These are phyloP conservation scores for Parathielavia hyrcaniae DNA, from an alignment of 495 filamentous ascomycete genomes.

Conservation along the genomic window DNA sequence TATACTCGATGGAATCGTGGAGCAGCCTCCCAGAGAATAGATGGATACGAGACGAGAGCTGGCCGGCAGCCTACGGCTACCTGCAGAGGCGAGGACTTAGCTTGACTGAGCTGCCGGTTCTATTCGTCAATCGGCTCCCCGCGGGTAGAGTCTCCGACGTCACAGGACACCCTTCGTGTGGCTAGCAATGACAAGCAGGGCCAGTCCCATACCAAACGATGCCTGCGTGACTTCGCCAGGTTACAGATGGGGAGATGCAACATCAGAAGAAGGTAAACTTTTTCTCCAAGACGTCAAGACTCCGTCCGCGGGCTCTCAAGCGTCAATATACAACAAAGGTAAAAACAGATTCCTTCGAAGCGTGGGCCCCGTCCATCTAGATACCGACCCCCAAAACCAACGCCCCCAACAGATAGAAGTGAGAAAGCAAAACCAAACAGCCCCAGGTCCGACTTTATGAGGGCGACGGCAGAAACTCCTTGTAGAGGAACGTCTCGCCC, in stretches of 20 bases:
- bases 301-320: not conserved
- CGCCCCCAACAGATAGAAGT: not conserved
- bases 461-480: constrained; percentile 24
- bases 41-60: not conserved
- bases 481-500: constrained; percentile 40
- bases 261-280: not conserved
- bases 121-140: not conserved
- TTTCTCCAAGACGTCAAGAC: not conserved
- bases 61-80: not conserved
- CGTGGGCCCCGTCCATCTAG: constrained; percentile 20
- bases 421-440: not conserved
- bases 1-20: not conserved
- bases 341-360: constrained; percentile 1
- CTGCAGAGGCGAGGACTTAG: constrained; percentile 3
- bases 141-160: not conserved
- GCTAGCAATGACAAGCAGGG: too few relatives aligned
- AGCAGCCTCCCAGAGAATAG: not conserved
- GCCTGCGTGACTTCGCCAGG: not conserved
- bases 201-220: not conserved
- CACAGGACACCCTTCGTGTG: not conserved
- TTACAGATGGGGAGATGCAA: not conserved
- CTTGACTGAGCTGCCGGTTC: not conserved
- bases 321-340: not conserved
- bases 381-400: constrained; percentile 5
- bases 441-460: not conserved